Evolutionary conservation across 352 stramenopile species (phyloP).

Genomic region (Saprolegnia diclina): DNA sequence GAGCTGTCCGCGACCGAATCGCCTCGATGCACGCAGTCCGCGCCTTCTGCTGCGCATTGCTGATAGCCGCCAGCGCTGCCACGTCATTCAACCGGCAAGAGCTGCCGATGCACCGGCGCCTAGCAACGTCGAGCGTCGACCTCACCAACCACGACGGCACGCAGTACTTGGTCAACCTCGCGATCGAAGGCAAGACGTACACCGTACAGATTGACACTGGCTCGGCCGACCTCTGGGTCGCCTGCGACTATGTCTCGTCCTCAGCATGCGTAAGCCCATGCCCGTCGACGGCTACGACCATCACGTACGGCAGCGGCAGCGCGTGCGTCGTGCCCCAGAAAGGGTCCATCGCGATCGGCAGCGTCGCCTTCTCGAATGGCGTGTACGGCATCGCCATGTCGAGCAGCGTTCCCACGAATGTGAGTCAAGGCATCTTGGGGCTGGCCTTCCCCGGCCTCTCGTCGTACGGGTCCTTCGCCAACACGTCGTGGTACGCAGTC

Average conservation of each 20-base stretch:
- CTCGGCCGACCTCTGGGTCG: constrained; percentile 74
- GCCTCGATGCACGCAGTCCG: no score
- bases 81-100: not conserved
- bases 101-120: not conserved
- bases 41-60: no score
- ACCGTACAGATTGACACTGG: constrained; percentile 64
- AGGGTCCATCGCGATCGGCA: constrained; percentile 43
- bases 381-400: constrained; percentile 52
- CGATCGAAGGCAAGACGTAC: constrained; percentile 40
- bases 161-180: constrained; percentile 52
- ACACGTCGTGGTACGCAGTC: constrained; percentile 25
- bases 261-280: constrained; percentile 43
- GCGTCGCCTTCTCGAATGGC: constrained; percentile 41
- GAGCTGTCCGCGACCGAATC: no score
- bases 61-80: not conserved
- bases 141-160: constrained; percentile 18
- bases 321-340: constrained; percentile 52
- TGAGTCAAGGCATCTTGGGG: constrained; percentile 53
- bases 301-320: constrained; percentile 58
- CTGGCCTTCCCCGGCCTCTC: constrained; percentile 52
- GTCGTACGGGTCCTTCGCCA: constrained; percentile 33
- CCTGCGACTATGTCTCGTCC: constrained; percentile 46
- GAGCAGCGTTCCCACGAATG: constrained; percentile 41
- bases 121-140: not conserved
- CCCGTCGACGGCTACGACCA: constrained; percentile 35